A percentile compares a stretch with the other conserved stretches of the same genome.
These are phyloP conservation scores for Bauhinia variegata DNA, from an alignment of 306 rosid genomes.

Conservation along the genomic window DNA sequence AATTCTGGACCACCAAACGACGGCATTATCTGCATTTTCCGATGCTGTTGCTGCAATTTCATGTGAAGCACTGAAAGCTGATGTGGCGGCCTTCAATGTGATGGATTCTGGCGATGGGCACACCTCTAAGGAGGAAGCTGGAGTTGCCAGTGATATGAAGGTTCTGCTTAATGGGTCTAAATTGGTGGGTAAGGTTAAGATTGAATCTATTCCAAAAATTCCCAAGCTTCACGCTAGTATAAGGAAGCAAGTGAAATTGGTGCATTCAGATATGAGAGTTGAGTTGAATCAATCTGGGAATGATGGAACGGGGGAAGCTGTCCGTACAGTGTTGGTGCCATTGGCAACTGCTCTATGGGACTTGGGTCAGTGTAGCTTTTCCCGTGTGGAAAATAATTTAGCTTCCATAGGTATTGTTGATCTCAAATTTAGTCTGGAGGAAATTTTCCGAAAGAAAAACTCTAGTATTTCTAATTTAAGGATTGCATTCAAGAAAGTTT, in stretches of 20 bases:
- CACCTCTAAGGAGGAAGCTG: constrained; percentile 70
- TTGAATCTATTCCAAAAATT: constrained; percentile 44
- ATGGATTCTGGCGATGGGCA: constrained; percentile 81
- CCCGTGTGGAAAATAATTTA: constrained; percentile 50
- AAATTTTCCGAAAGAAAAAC: constrained; percentile 53
- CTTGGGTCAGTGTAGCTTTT: constrained; percentile 62
- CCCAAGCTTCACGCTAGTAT: constrained; percentile 60
- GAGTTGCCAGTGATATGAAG: constrained; percentile 73
- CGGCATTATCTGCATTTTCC: constrained; percentile 51
- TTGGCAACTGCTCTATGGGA: constrained; percentile 55
- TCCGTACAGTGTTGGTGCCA: constrained; percentile 45
- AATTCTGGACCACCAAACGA: constrained; percentile 59
- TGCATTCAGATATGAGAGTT: constrained; percentile 66
- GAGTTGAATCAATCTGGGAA: constrained; percentile 48
- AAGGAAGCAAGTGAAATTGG: constrained; percentile 58
- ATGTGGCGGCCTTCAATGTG: constrained; percentile 57
- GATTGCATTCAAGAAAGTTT: constrained; percentile 42
- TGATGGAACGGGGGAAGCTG: constrained; percentile 43
- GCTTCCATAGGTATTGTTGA: constrained; percentile 33
- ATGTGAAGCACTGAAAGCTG: constrained; percentile 80
- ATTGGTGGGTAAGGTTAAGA: constrained; percentile 65
- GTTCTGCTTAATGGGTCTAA: constrained; percentile 80
- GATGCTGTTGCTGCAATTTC: constrained; percentile 76
- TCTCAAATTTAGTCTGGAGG: constrained; percentile 41
- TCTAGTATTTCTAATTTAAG: constrained; percentile 51